Evolutionary conservation across 805 yeast species (phyloP), one percentile per base, ranked within the genome.

Genomic region (Saturnispora ahearnii): DNA sequence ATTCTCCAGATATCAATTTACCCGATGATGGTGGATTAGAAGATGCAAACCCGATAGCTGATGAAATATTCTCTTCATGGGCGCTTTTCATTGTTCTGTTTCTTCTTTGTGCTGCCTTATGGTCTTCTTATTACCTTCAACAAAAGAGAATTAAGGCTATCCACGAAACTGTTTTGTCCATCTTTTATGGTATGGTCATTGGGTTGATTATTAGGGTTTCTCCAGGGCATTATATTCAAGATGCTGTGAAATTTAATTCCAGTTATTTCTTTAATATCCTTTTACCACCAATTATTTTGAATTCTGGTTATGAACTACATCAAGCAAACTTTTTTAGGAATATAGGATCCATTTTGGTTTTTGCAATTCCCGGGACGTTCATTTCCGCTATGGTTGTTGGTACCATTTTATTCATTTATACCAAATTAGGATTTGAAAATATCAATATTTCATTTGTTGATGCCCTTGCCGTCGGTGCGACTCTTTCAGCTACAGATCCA

Each of bases 151-250:
- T 93, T 59, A 90, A 87, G 66, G 95, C 96, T 3, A 79, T 93
- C n/a, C 99, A 93, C 67, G 99, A 93, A 69, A 93, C 99, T 0
- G 98, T 93, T 37, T 70, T 95, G 42, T 88, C 98, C 1, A 93
- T 93, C 52, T 89, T 93, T 63, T 89, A 91, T 59, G 99, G 99
- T 21, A 90, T 88, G 98, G 73, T 88, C 44, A 96, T 93, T 28
- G 99, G 99, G 0, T 66, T 95, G 32, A 77, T 93, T 22, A 89
- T 95, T 53, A 76, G 99, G 58, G 74, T 91, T 22, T 77, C 88
- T 3, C 99, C 99, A 0, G 99, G 99, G 44, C 97, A 89, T 65
- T 89, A 88, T 66, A 95, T 93, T 59, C 99, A 95, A 69, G 96
- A 90, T 61, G 88, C 96, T 5, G 96, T 93, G 46, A 89, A 95